Conservation (phyloP, 306 rosid genomes). For the Pyrus pyrifolia region DNA sequence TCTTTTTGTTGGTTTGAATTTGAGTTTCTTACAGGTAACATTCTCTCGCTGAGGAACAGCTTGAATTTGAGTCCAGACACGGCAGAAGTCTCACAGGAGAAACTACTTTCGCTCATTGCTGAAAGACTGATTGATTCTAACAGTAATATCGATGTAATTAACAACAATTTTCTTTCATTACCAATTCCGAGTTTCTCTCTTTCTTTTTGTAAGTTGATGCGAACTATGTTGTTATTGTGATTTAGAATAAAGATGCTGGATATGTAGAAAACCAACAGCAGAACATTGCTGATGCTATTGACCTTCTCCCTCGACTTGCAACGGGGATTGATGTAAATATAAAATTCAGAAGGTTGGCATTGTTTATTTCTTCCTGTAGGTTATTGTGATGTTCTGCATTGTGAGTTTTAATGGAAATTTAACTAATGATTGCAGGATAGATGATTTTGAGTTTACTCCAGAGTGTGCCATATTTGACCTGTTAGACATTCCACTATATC, state of each 20-base stretch:
- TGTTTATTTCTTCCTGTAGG: not conserved
- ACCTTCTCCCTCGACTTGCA: constrained; percentile 93
- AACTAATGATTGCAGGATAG: constrained; percentile 54
- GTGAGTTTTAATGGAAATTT: constrained; percentile 22
- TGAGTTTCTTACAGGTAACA: constrained; percentile 61
- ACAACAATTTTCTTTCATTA: not conserved
- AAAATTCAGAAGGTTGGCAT: constrained; percentile 70
- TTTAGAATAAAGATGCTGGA: constrained; percentile 80
- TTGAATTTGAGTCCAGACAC: constrained; percentile 72
- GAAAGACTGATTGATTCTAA: constrained; percentile 87
- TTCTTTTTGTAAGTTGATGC: constrained; percentile 12
- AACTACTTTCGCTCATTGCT: constrained; percentile 82
- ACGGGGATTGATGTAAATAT: constrained; percentile 98
- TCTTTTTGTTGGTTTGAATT: not conserved
- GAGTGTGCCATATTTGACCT: constrained; percentile 98
- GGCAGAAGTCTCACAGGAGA: constrained; percentile 89
- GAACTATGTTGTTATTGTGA: constrained; percentile 10
- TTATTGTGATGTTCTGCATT: constrained; percentile 16
- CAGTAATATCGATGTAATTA: constrained; percentile 67
- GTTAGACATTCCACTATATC: constrained; percentile 91
- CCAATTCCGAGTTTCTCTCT: constrained; percentile 4
- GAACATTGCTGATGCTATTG: constrained; percentile 97
- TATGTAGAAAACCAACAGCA: constrained; percentile 87
- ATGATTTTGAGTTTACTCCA: constrained; percentile 91
- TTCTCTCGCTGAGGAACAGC: constrained; percentile 78